Evolutionary conservation across 2,329 filamentous ascomycete species (phyloP), one percentile per base, ranked within the genome.

Genomic region (Plectosphaerella plurivora): DNA sequence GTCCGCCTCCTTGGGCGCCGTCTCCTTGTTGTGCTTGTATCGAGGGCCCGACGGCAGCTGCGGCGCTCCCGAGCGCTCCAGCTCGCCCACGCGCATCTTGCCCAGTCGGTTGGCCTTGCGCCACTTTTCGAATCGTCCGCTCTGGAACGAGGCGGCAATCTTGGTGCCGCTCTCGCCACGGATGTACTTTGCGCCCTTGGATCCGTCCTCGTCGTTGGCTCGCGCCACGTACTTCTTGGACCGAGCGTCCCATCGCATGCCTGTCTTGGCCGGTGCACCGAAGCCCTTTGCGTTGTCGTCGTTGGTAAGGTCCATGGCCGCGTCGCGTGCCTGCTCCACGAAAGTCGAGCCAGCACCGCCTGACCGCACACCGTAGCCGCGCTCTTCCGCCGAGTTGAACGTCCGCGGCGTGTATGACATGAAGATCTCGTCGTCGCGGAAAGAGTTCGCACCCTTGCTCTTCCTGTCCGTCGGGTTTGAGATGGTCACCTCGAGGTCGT

Each of bases 241-340:
- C 71, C 96, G 96, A 76, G 95, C 93, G 75, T 99, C 94, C 94
- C 94, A 99, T 59, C 94, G 87, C 85, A 96, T 87, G 39, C 53
- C 51, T 59, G 85, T 82, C 61, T 86, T 87, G 46, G 86, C 82
- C 3, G 91, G 84, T 61, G 89, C 84, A 56, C 84, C 91, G 67
- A 97, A 95, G 2, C 83, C 80, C 65, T 89, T 89, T 61, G 83
- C 83, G 11, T 82, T 82, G 60, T 97, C 94, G 70, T 99, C 94
- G 65, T 91, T 91, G 55, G 83, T 87, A 12, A 99, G 84, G 68
- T 97, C 94, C 90, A 99, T 96, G 39, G 91, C 88, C 2, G 86
- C 90, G 59, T 84, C 83, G 60, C 91, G 83, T n/a, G 95, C 93
- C 7, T 89, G 90, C 63, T 91, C 86, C 46, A 95, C 81, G 72